Base-by-base conservation (phyloP, 306 rosid genomes). In the Cicer arietinum region DNA sequence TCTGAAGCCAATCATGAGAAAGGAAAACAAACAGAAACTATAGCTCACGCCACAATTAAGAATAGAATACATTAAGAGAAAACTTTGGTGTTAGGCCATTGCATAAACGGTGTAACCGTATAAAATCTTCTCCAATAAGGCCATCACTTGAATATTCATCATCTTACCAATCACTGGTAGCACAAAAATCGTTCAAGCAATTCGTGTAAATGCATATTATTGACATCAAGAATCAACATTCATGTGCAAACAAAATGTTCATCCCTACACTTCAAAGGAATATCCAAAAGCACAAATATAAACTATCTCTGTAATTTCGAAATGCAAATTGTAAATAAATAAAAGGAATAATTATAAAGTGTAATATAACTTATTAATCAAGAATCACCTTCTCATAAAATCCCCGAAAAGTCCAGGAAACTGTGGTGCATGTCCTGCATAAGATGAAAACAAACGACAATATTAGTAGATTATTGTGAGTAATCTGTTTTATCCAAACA, bases 361-460 rank as follows among this genome's bases (percentile, higher is more conserved):
- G 20, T 18, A 22, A 54, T 30, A 22, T 14, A 35, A 51, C 30
- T 59, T 39, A 56, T 37, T 58, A 11, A 60, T 63, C 69, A 25
- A 53, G 25, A 78, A 87, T 74, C 66, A 94, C 99, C 98, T 92
- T 94, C 86, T 94, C 99, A 78, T 94, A 94, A 76, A 94, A 94
- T 45, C 99, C 98, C 71, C 99, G 86, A 70, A 94, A 94, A 43
- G 99, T 92, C 96, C 96, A 94, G 52, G 99, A 94, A 77, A 94
- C 93, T 8, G 99, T 92, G 35, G 99, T 95, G 84, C 99, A 95
- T 81, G 99, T 95, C 91, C 98, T 95, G 88, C 82, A 85, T 9
- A 66, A 74, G 76, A 67, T 67, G 40, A 61, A 68, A 25, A 73
- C n/a, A 69, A 10, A 72, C 18, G 52, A 63, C 58, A 53, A 20